Evolutionary conservation across 768 basidiomycete species (phyloP), one percentile per base, ranked within the genome.

Genomic region (Trametes cubensis): DNA sequence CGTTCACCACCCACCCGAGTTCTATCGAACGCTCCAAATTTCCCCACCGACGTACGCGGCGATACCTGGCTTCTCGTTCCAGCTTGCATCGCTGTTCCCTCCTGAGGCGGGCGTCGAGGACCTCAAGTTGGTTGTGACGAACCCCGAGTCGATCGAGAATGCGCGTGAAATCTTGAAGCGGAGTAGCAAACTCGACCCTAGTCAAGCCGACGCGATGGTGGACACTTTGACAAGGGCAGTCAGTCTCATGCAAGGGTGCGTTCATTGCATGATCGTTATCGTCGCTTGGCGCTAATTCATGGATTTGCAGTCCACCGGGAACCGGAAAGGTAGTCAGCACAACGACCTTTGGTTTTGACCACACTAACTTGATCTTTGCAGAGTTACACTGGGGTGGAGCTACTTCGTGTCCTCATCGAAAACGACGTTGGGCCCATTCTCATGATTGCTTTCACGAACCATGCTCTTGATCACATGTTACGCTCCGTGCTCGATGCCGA

Each of bases 401-500:
- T 92, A 11, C 69, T 92, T 6, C 83, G 87, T 0, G 83, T 90
- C 6, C 75, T 92, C n/a, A 70, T 88, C 4, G 71, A 74, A 1
- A 85, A 83, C 66, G 60, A 77, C 6, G 71, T 85, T 50, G 74
- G 77, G 1, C 28, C 41, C 6, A 20, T 61, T 55, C 58, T 80
- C 6, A 72, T 85, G 69, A 80, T 85, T 39, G 81, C 89, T 0
- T 90, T 85, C 72, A 92, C 90, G 0, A 91, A 92, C 65, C 90
- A 91, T 48, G 90, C 90, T 0, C 78, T 92, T 2, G 90, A 92
- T 57, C 88, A 91, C 63, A 80, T 91, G 74, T 74, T 92, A 1
- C 74, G 75, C 8, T 83, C 84, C 0, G 81, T 90, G 6, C 77
- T 91, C 0, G 87, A 92, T 65, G 82, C 81, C 0, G 70, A 73